phyloP scores from a whole-genome alignment of 2,329 filamentous ascomycete genomes.

The Coniochaeta hoffmannii region DNA sequence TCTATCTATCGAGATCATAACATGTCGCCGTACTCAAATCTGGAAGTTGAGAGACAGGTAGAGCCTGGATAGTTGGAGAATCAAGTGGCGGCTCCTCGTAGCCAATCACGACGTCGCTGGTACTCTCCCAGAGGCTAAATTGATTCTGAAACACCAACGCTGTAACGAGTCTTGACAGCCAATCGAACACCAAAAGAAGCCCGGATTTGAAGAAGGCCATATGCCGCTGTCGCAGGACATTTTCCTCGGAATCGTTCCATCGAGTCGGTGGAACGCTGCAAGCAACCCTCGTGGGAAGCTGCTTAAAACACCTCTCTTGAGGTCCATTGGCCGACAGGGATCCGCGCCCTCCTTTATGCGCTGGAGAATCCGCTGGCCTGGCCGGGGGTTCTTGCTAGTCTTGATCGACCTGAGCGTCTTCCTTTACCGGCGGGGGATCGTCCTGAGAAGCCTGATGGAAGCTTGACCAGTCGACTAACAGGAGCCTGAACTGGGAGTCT shows the following conservation, averaged over 20 bases:
- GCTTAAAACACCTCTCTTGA: background rate
- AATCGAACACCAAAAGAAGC: constrained; percentile 2
- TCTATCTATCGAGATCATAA: too few relatives aligned
- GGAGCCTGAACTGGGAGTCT: background rate
- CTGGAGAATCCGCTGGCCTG: background rate
- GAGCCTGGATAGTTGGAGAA: background rate
- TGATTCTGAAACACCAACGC: background rate
- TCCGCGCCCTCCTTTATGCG: background rate
- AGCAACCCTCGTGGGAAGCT: background rate
- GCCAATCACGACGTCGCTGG: background rate
- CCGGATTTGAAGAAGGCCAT: constrained; percentile 13
- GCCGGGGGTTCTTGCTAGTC: background rate
- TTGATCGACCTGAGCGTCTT: background rate
- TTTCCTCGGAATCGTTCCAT: constrained; percentile 7
- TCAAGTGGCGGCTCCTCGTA: too few relatives aligned
- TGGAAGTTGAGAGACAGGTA: too few relatives aligned
- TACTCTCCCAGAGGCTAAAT: background rate
- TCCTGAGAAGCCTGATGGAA: constrained; percentile 2
- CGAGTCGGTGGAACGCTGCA: constrained; percentile 5
- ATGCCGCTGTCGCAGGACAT: constrained; percentile 5
- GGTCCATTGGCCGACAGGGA: background rate
- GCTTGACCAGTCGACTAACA: background rate
- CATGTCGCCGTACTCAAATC: too few relatives aligned
- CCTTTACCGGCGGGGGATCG: background rate
- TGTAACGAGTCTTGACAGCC: background rate